Conservation (phyloP, 1,284 basidiomycete genomes). For the Cryptococcus amylolentus region DNA sequence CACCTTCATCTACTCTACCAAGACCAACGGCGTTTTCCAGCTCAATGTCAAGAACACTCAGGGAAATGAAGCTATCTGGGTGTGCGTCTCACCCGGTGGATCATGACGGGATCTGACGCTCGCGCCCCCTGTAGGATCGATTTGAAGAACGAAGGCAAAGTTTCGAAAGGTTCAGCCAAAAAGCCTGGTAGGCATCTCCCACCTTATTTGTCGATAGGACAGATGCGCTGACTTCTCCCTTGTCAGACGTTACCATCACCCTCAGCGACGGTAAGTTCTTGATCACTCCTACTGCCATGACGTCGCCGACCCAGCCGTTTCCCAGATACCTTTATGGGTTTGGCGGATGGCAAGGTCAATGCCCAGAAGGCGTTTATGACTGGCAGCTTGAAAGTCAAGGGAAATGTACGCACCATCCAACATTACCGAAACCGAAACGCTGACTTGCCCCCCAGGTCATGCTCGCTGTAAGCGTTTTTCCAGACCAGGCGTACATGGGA, state of each 20-base stretch:
- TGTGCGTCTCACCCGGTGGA: constrained; percentile 20
- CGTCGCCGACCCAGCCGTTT: not conserved
- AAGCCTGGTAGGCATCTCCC: constrained; percentile 41
- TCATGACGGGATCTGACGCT: not conserved
- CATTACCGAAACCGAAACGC: not conserved
- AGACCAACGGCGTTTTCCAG: constrained; percentile 92
- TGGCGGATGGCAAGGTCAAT: constrained; percentile 54
- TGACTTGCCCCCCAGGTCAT: constrained; percentile 26
- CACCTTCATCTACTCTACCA: not conserved
- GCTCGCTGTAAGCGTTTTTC: constrained; percentile 28
- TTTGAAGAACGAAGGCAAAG: constrained; percentile 80
- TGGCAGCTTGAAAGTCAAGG: constrained; percentile 64
- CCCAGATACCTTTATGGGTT: constrained; percentile 42
- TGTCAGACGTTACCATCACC: constrained; percentile 56
- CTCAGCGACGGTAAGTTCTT: constrained; percentile 38
- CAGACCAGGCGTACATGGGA: not conserved
- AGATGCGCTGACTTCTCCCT: constrained; percentile 33
- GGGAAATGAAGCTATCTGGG: constrained; percentile 73
- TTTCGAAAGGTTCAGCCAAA: constrained; percentile 74
- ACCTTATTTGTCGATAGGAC: not conserved
- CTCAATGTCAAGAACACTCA: constrained; percentile 74
- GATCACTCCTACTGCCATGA: not conserved
- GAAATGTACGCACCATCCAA: constrained; percentile 34
- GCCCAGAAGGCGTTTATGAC: constrained; percentile 95
- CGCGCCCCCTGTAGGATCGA: constrained; percentile 66